Evolutionary conservation across 441 rosid genomes (phyloP), one percentile per base, ranked within the genome.

Genomic region (Populus hybrid): DNA sequence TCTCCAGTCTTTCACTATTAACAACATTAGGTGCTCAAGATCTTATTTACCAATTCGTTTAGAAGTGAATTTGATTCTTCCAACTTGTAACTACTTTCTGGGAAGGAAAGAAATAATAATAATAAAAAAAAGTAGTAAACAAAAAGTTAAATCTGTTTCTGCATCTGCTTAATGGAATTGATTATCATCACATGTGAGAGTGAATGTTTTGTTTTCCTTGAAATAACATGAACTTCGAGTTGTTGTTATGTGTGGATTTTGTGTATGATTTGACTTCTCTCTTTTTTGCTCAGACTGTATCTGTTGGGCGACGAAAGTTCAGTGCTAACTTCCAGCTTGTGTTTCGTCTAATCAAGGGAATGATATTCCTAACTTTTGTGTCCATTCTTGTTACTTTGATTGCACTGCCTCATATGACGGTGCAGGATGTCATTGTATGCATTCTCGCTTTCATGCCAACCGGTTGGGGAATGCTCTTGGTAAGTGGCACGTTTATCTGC

Each of bases 371-470:
- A 79, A 88, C 98, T 36, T 92, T 95, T 42, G 78, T 97, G 14
- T 82, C 99, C 45, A 90, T 97, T 75, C 74, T 94, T 73, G 94
- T 93, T 76, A 92, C 86, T 61, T 81, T 94, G 83, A 91, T 97
- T 45, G 95, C 97, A 50, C 87, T 97, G 64, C 90, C 92, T 23
- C 89, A 91, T 82, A 92, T 97, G 99, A 90, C 99, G 7, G 71
- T 89, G 61, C 92, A 81, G 77, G 99, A 97, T 86, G 88, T 95
- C 63, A 64, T 97, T 71, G 95, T 97, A 7, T 93, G 99, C 87
- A 82, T 97, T 78, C 95, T 97, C 74, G 99, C 98, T 75, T 97
- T 97, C 86, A 93, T 93, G 99, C 99, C 99, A 21, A 97, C 98
- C 6, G 98, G 99, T 12, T 97, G 99, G 99, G 99, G 98, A 8